These are phyloP conservation scores for Tylopilus intermedius DNA, from an alignment of 768 basidiomycete genomes.

Conservation along the genomic window DNA sequence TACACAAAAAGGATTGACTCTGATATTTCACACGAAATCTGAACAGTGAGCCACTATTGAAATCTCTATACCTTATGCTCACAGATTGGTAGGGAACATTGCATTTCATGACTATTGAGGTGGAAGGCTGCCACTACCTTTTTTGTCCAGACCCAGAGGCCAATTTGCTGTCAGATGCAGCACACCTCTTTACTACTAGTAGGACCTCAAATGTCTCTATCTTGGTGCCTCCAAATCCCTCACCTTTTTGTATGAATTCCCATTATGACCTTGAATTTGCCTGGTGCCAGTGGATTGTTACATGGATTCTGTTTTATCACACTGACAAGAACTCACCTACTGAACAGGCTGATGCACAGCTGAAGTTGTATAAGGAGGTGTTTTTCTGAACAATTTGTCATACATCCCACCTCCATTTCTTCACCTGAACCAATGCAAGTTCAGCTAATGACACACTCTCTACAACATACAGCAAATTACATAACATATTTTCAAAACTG, in stretches of 20 bases:
- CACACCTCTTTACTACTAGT: too few relatives aligned
- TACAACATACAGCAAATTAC: too few relatives aligned
- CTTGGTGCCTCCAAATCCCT: too few relatives aligned
- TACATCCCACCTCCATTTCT: too few relatives aligned
- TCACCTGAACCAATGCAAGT: too few relatives aligned
- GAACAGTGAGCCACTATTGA: conserved; percentile 4
- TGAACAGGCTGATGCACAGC: neutral
- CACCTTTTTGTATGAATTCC: conserved; percentile 12
- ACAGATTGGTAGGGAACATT: conserved; percentile 6
- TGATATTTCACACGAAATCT: neutral
- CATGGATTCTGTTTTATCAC: conserved; percentile 4
- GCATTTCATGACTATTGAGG: conserved; percentile 13
- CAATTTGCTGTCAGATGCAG: too few relatives aligned
- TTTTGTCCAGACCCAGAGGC: neutral
- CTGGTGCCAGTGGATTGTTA: conserved; percentile 12
- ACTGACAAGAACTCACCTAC: neutral
- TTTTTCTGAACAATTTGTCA: neutral
- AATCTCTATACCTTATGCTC: neutral
- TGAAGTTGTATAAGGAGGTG: neutral
- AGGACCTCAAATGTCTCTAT: too few relatives aligned
- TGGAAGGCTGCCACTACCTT: neutral
- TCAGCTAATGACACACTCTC: too few relatives aligned
- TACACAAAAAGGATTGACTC: conserved; percentile 4
- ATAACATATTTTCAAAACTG: too few relatives aligned
- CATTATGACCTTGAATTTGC: conserved; percentile 13